These are phyloP conservation scores for Rosa rugosa DNA, from an alignment of 306 rosid genomes.

Conservation along the genomic window DNA sequence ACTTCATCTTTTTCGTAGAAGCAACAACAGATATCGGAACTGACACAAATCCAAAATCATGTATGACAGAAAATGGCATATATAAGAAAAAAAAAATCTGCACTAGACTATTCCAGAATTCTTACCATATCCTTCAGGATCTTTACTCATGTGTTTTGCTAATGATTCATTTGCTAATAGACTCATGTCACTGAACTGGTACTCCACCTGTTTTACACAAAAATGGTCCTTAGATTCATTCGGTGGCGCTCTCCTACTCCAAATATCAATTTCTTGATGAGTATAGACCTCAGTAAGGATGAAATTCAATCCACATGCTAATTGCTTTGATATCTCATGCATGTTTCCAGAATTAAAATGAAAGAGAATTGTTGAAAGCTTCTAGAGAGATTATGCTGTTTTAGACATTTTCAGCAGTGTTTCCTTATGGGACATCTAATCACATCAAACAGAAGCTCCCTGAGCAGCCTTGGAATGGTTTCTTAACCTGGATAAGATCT, in stretches of 20 bases:
- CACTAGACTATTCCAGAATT: slow-evolving; percentile 10
- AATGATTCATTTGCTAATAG: slow-evolving; percentile 87
- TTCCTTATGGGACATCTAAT: background rate
- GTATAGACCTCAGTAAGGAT: background rate
- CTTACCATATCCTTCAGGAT: slow-evolving; percentile 95
- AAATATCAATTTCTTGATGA: background rate
- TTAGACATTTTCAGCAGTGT: background rate
- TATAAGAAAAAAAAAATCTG: background rate
- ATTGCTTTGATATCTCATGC: background rate
- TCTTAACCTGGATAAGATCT: background rate
- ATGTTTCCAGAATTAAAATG: background rate
- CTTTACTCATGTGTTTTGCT: slow-evolving; percentile 71
- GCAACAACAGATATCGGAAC: slow-evolving; percentile 75
- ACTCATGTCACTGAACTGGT: slow-evolving; percentile 86
- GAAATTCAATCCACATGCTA: background rate
- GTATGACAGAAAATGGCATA: slow-evolving; percentile 8
- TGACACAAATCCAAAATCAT: slow-evolving; percentile 28
- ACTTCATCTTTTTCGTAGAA: slow-evolving; percentile 74
- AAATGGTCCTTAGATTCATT: slow-evolving; percentile 1
- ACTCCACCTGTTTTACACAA: slow-evolving; percentile 67
- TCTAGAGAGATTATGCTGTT: background rate
- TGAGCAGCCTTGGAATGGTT: background rate
- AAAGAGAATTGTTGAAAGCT: background rate
- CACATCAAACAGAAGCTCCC: background rate
- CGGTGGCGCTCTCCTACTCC: background rate